phyloP scores from a whole-genome alignment of 805 yeast species.

The Priceomyces castillae region DNA sequence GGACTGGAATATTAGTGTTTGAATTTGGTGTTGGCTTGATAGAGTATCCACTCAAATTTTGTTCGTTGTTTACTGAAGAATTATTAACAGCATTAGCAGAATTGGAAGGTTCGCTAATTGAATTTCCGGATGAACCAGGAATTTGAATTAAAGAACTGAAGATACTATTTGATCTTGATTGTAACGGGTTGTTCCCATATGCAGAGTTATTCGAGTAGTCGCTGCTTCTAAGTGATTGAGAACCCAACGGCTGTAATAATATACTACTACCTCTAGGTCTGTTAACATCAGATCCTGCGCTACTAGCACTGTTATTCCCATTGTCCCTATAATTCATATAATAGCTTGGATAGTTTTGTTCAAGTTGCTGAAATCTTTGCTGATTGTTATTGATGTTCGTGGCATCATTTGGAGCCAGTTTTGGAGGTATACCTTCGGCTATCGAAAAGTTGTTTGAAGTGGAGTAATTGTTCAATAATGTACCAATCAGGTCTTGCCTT shows the following conservation, averaged over 20 bases:
- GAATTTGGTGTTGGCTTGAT: neutral
- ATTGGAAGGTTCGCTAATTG: constrained; percentile 26
- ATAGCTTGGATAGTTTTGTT: constrained; percentile 15
- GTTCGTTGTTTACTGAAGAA: constrained; percentile 1
- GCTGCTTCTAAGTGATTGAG: constrained; percentile 8
- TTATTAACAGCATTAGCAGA: constrained; percentile 2
- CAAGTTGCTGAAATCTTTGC: constrained; percentile 11
- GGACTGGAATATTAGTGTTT: constrained; percentile 3
- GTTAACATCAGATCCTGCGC: constrained; percentile 2
- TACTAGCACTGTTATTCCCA: constrained; percentile 1
- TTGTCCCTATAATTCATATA: constrained; percentile 18
- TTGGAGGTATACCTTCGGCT: constrained; percentile 1
- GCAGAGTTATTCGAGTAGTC: constrained; percentile 8
- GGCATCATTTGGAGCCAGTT: neutral
- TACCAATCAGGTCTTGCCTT: constrained; percentile 29
- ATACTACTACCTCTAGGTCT: constrained; percentile 40
- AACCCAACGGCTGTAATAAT: constrained; percentile 36
- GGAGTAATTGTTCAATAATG: constrained; percentile 22
- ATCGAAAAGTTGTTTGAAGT: constrained; percentile 4
- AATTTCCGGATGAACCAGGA: constrained; percentile 34
- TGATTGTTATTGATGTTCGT: neutral
- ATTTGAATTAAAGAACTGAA: constrained; percentile 39
- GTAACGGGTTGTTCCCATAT: constrained; percentile 15
- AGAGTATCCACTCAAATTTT: constrained; percentile 2
- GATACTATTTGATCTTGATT: constrained; percentile 37